Conservation (phyloP, 2,329 filamentous ascomycete genomes). For the Alternaria hordeiaustralica region DNA sequence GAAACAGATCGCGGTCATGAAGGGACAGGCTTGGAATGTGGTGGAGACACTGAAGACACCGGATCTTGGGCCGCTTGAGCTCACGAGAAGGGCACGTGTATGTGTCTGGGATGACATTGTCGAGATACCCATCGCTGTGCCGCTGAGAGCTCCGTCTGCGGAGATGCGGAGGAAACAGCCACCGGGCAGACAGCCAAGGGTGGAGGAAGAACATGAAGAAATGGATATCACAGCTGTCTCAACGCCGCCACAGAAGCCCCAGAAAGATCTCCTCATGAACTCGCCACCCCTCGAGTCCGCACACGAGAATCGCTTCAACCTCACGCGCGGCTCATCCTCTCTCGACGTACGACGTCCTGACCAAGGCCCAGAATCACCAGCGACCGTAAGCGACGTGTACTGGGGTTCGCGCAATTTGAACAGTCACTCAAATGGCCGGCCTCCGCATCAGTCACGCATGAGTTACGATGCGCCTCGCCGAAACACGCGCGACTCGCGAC, state of each 20-base stretch:
- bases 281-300: conserved; percentile 58
- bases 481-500: conserved; percentile 42
- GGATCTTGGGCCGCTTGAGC: conserved; percentile 91
- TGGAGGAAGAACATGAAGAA: conserved; percentile 71
- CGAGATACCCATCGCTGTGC: conserved; percentile 92
- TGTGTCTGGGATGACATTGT: conserved; percentile 99
- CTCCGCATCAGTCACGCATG: conserved; percentile 46
- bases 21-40: conserved; percentile 98
- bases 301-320: conserved; percentile 56
- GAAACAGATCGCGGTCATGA: conserved; percentile 98
- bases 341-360: conserved; percentile 45
- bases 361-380: conserved; percentile 37
- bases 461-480: conserved; percentile 51
- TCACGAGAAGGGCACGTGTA: conserved; percentile 87
- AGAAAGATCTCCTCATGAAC: conserved; percentile 72
- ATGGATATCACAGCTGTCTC: conserved; percentile 84
- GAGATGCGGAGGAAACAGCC: conserved; percentile 76
- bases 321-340: conserved; percentile 54
- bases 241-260: conserved; percentile 58
- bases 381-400: conserved; percentile 43
- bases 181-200: conserved; percentile 27
- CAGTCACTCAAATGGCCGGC: conserved; percentile 27
- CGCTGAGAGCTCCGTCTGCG: conserved; percentile 82
- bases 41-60: conserved; percentile 93
- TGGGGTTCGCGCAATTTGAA: conserved; percentile 29